phyloP scores from a whole-genome alignment of 768 basidiomycete genomes.

The Kwoniella pini region DNA sequence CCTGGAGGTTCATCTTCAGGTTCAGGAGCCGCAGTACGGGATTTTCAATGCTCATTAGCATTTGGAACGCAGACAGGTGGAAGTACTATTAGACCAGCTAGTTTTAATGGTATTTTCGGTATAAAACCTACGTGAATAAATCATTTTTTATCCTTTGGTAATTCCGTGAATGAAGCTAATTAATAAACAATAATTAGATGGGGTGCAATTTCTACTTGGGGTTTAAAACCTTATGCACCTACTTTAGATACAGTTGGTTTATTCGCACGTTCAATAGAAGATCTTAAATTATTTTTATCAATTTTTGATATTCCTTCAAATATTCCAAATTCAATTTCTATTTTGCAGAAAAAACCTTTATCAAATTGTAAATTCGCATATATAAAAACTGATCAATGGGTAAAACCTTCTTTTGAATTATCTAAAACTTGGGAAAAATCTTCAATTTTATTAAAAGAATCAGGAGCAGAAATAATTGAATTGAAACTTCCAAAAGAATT shows the following conservation, averaged over 20 bases:
- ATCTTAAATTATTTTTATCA: constrained; percentile 44
- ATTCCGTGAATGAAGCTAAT: too few species aligned
- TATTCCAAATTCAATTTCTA: not conserved
- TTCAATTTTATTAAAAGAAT: constrained; percentile 14
- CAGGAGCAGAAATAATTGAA: constrained; percentile 44
- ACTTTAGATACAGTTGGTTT: constrained; percentile 52
- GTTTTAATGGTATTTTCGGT: constrained; percentile 51
- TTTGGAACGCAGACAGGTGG: constrained; percentile 49
- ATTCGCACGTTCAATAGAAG: constrained; percentile 46
- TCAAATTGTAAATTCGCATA: constrained; percentile 39
- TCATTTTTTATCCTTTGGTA: not conserved
- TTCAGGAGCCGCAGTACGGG: constrained; percentile 50
- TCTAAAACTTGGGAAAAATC: constrained; percentile 20
- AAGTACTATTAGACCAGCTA: constrained; percentile 48
- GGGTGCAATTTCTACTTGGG: constrained; percentile 48
- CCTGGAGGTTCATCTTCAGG: constrained; percentile 53
- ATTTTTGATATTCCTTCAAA: constrained; percentile 40
- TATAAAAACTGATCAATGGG: constrained; percentile 34
- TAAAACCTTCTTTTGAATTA: constrained; percentile 22
- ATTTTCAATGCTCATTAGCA: constrained; percentile 48
- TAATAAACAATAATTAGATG: too few species aligned
- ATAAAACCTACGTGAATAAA: constrained; percentile 48
- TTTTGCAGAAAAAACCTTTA: constrained; percentile 32
- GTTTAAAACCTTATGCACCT: constrained; percentile 42
- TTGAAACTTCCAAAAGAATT: constrained; percentile 46